Evolutionary conservation across 2,329 filamentous ascomycete genomes (phyloP).

Genomic region (Colletotrichum limetticola): DNA sequence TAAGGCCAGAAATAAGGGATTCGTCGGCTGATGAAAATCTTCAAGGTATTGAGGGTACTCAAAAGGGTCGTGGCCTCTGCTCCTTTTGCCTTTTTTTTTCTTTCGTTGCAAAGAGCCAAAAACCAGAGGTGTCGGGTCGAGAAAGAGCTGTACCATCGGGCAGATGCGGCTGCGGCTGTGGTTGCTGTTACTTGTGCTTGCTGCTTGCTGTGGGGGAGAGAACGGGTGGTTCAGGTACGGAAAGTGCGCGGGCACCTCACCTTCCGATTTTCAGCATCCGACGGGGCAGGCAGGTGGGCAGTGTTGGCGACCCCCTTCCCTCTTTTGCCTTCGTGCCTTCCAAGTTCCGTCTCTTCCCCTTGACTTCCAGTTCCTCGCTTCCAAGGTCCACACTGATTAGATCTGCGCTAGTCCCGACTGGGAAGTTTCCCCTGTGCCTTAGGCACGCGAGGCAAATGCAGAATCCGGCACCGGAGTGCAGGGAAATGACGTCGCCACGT

Average conservation of each 20-base stretch:
- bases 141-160: constrained; percentile 30
- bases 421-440: constrained; percentile 11
- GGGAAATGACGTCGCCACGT: constrained; percentile 27
- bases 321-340: constrained; percentile 10
- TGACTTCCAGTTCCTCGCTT: constrained; percentile 9
- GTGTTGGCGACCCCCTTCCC: background rate
- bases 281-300: background rate
- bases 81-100: background rate
- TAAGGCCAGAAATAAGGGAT: background rate
- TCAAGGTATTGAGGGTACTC: background rate
- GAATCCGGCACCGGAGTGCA: constrained; percentile 7
- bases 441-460: constrained; percentile 27
- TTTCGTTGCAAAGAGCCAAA: background rate
- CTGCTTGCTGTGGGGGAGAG: background rate
- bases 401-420: constrained; percentile 23
- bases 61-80: background rate
- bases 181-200: constrained; percentile 20
- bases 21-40: background rate
- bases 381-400: background rate
- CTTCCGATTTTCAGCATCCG: constrained; percentile 8
- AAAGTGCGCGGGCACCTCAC: constrained; percentile 11
- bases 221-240: background rate
- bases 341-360: background rate
- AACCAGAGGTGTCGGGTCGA: constrained; percentile 20
- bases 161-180: constrained; percentile 35